phyloP scores from a whole-genome alignment of 176 grass and related monocot genomes.

The Avena eriantha region DNA sequence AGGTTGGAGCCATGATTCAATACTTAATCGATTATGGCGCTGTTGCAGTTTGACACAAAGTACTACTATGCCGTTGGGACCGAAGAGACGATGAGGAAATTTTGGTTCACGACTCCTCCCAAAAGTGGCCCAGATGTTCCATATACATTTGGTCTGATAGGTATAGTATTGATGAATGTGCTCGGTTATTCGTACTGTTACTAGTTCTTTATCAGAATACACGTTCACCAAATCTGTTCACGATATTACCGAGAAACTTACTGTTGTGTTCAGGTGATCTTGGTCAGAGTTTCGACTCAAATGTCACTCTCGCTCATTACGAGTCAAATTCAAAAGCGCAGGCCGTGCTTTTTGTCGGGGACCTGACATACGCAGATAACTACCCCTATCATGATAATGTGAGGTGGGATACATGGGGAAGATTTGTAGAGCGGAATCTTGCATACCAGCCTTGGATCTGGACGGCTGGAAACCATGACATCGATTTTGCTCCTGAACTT shows the following conservation, averaged over 20 bases:
- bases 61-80: constrained; percentile 88
- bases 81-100: constrained; percentile 60
- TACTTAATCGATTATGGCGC: neutral
- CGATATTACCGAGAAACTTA: constrained; percentile 28
- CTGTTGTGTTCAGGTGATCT: constrained; percentile 75
- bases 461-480: constrained; percentile 92
- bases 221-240: neutral
- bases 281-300: constrained; percentile 86
- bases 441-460: constrained; percentile 99
- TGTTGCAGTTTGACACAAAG: constrained; percentile 79
- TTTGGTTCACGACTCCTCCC: constrained; percentile 90
- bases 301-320: constrained; percentile 80
- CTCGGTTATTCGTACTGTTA: neutral
- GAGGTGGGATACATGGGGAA: constrained; percentile 96
- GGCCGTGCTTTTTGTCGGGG: constrained; percentile 77
- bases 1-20: neutral
- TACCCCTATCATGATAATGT: constrained; percentile 84
- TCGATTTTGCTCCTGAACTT: constrained; percentile 84
- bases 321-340: constrained; percentile 70
- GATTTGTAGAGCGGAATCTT: constrained; percentile 83
- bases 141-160: constrained; percentile 88
- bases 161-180: constrained; percentile 45
- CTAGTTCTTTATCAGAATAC: neutral
- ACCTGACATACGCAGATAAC: constrained; percentile 89
- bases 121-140: constrained; percentile 84